Conservation (phyloP, 805 yeast genomes). For the Candida nitratophila region DNA sequence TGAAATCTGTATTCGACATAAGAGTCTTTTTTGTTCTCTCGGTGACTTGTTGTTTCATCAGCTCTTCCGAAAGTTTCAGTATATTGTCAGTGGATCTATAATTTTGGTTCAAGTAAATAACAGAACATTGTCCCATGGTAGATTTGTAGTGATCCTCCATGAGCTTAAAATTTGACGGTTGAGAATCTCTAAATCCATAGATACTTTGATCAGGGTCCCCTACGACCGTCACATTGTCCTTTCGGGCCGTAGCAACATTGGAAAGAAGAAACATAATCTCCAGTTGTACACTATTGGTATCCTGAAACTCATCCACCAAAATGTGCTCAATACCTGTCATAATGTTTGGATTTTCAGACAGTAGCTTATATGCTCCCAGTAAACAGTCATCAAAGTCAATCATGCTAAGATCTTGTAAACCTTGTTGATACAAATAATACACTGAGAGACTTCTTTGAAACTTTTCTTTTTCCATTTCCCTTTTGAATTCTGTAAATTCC, state of each 20-base stretch:
- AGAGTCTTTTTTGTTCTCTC: conserved; percentile 38
- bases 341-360: conserved; percentile 36
- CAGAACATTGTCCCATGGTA: conserved; percentile 11
- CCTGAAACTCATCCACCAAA: conserved; percentile 89
- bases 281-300: conserved; percentile 74
- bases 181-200: conserved; percentile 82
- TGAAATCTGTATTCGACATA: conserved; percentile 36
- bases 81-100: conserved; percentile 76
- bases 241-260: conserved; percentile 28
- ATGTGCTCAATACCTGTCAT: conserved; percentile 56
- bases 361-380: conserved; percentile 42
- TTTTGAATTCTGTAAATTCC: too few relatives aligned
- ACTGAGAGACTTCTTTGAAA: conserved; percentile 13
- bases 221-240: conserved; percentile 69
- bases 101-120: conserved; percentile 53
- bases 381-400: conserved; percentile 85
- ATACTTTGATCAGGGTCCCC: conserved; percentile 98
- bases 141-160: conserved; percentile 36
- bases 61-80: conserved; percentile 51
- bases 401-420: conserved; percentile 33
- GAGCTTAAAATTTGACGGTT: conserved; percentile 52
- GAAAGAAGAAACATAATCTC: conserved; percentile 54
- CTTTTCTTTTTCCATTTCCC: not conserved
- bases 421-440: conserved; percentile 47
- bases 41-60: conserved; percentile 51